Evolutionary conservation across 2,329 filamentous ascomycete genomes (phyloP).

Genomic region (Penicillium sp.): DNA sequence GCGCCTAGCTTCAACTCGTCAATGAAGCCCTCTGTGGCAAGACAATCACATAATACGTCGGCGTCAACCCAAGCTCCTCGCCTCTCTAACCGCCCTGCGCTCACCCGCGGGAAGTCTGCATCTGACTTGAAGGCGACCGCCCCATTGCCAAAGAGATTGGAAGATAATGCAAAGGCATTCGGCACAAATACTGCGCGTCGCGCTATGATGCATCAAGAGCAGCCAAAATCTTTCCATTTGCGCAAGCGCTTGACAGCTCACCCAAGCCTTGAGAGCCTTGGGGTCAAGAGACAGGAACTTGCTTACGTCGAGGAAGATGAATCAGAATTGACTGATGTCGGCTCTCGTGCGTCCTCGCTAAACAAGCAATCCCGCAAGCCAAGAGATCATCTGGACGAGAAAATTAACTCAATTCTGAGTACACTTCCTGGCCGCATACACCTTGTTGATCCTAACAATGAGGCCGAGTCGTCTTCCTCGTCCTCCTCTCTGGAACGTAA

Average conservation of each 20-base stretch:
- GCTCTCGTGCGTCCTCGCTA: constrained; percentile 41
- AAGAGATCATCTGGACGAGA: constrained; percentile 71
- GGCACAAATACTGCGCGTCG: constrained; percentile 19
- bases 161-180: constrained; percentile 17
- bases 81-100: constrained; percentile 10
- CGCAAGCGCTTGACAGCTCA: constrained; percentile 32
- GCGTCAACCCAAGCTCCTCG: constrained; percentile 9
- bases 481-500: constrained; percentile 35
- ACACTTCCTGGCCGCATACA: constrained; percentile 77
- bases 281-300: constrained; percentile 28
- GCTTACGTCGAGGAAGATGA: constrained; percentile 22
- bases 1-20: constrained; percentile 8
- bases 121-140: constrained; percentile 14
- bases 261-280: constrained; percentile 34
- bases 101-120: constrained; percentile 20
- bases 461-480: constrained; percentile 32
- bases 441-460: constrained; percentile 55
- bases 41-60: neutral
- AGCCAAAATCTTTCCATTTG: constrained; percentile 25
- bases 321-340: constrained; percentile 16
- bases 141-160: constrained; percentile 19
- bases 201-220: constrained; percentile 20
- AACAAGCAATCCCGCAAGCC: constrained; percentile 42
- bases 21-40: constrained; percentile 19
- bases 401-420: constrained; percentile 74